Evolutionary conservation across 2,329 filamentous ascomycete species (phyloP).

Genomic region (Didymella arachidicola): DNA sequence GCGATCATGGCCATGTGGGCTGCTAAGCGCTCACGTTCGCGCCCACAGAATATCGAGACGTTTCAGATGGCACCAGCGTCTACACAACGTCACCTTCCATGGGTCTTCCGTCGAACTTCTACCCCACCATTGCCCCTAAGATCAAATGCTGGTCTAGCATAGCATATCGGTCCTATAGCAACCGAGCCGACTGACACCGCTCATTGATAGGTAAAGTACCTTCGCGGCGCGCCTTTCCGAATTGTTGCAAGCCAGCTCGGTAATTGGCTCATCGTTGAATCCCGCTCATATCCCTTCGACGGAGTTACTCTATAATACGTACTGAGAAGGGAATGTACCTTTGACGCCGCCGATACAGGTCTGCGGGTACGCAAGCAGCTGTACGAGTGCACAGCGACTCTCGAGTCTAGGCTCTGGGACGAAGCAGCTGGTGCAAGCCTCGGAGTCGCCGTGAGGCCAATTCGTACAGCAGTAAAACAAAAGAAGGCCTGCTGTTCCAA

Average conservation of each 20-base stretch:
- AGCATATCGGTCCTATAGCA: conserved; percentile 34
- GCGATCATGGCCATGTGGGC: not conserved
- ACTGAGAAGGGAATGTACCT: not conserved
- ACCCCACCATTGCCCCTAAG: conserved; percentile 27
- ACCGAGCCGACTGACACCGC: conserved; percentile 34
- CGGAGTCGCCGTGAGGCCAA: conserved; percentile 3
- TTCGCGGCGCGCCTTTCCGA: conserved; percentile 21
- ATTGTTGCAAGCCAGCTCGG: conserved; percentile 22
- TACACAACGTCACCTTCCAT: conserved; percentile 21
- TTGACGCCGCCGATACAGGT: not conserved
- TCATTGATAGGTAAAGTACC: conserved; percentile 23
- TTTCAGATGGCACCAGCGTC: conserved; percentile 17
- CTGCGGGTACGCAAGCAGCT: not conserved
- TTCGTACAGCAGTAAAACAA: conserved; percentile 6
- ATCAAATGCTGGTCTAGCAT: conserved; percentile 26
- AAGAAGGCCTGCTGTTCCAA: conserved; percentile 6
- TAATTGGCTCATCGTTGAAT: conserved; percentile 8
- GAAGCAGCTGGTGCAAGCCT: conserved; percentile 7
- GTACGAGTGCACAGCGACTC: conserved; percentile 8
- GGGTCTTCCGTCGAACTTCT: conserved; percentile 22
- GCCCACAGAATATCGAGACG: conserved; percentile 8
- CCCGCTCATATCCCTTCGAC: conserved; percentile 3
- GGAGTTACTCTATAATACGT: not conserved
- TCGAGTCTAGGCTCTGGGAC: conserved; percentile 13
- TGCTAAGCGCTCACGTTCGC: conserved; percentile 19